phyloP scores from a whole-genome alignment of 495 filamentous ascomycete species.

The Glarea lozoyensis region DNA sequence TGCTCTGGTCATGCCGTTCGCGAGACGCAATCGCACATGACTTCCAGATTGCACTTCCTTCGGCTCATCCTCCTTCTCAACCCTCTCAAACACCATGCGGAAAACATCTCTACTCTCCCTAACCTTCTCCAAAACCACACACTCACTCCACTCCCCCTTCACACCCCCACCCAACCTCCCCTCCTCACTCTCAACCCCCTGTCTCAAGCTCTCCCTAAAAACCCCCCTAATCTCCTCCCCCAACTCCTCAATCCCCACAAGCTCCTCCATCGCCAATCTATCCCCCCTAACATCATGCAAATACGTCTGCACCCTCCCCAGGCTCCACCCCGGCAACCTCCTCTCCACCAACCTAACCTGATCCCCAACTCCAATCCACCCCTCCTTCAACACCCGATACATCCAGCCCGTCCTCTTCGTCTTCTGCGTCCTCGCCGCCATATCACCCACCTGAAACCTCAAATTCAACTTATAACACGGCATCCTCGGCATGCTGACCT shows the following conservation, averaged over 20 bases:
- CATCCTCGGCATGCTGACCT: conserved; percentile 40
- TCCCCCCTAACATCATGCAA: conserved; percentile 38
- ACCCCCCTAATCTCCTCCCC: conserved; percentile 38
- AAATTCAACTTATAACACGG: conserved; percentile 52
- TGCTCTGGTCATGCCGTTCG: conserved; percentile 24
- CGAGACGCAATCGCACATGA: conserved; percentile 36
- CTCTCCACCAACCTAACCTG: conserved; percentile 28
- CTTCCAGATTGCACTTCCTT: conserved; percentile 24
- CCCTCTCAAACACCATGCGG: conserved; percentile 29
- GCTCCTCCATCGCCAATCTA: conserved; percentile 32
- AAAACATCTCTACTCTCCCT: conserved; percentile 30
- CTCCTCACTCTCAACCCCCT: conserved; percentile 23
- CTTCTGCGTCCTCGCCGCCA: conserved; percentile 43
- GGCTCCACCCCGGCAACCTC: conserved; percentile 41
- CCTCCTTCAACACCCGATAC: conserved; percentile 40
- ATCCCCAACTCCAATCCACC: conserved; percentile 34
- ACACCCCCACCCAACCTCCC: conserved; percentile 13
- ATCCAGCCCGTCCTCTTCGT: conserved; percentile 46
- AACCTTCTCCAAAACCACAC: conserved; percentile 32
- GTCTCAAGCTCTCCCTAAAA: conserved; percentile 27
- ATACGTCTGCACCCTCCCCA: conserved; percentile 46
- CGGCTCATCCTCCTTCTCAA: not conserved
- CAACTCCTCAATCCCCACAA: conserved; percentile 35
- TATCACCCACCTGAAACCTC: conserved; percentile 42
- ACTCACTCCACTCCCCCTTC: conserved; percentile 32